A percentile compares a stretch with the other conserved stretches of the same genome.
phyloP scores from a whole-genome alignment of 2,329 filamentous ascomycete genomes.

The Curvularia sp. region DNA sequence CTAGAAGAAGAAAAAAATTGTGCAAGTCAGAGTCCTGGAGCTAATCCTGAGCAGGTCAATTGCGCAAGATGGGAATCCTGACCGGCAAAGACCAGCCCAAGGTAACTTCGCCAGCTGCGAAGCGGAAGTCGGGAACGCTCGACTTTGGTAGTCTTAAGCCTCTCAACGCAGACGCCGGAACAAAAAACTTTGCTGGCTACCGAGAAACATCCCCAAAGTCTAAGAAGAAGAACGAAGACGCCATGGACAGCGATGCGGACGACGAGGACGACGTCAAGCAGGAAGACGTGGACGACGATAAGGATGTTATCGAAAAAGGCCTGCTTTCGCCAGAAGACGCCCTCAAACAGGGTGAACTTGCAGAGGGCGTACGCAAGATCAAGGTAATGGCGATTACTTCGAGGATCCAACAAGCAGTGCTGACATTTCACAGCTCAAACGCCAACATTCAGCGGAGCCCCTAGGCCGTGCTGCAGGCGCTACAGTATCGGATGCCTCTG shows the following conservation, averaged over 20 bases:
- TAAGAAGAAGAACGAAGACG: conserved; percentile 61
- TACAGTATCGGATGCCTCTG: conserved; percentile 34
- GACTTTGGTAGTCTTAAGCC: conserved; percentile 87
- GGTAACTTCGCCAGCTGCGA: conserved; percentile 66
- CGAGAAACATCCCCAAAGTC: conserved; percentile 66
- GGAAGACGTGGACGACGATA: conserved; percentile 64
- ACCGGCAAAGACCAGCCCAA: conserved; percentile 69
- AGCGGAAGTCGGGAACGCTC: conserved; percentile 80
- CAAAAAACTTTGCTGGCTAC: conserved; percentile 89
- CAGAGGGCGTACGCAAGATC: conserved; percentile 82
- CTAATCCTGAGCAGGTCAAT: conserved; percentile 70
- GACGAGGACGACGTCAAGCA: conserved; percentile 72
- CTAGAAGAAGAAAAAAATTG: not conserved
- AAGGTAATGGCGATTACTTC: conserved; percentile 64
- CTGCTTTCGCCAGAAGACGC: conserved; percentile 73
- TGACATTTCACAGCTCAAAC: conserved; percentile 69
- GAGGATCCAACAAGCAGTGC: not conserved
- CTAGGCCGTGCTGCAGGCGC: conserved; percentile 54
- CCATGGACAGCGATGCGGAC: conserved; percentile 79
- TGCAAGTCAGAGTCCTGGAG: not conserved
- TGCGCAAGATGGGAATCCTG: conserved; percentile 94
- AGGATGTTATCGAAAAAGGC: conserved; percentile 63
- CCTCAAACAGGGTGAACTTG: conserved; percentile 74
- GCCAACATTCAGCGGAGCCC: conserved; percentile 77
- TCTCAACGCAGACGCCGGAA: conserved; percentile 78